Evolutionary conservation across 225 moss, liverwort and hornwort species (phyloP).

Genomic region (Bryum argenteum): DNA sequence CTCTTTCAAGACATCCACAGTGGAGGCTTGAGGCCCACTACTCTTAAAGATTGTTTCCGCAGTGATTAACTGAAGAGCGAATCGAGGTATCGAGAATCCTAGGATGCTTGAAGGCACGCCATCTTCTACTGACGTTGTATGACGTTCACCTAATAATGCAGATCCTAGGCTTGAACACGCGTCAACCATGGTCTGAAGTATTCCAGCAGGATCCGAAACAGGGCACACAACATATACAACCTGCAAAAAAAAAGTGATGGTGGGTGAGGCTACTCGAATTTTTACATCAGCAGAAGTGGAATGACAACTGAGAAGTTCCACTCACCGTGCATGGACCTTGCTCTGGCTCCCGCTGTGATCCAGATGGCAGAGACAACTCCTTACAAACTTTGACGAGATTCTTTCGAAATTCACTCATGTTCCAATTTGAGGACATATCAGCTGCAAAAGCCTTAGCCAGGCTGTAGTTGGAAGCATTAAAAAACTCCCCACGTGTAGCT

Average conservation of each 20-base stretch:
- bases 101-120: slow-evolving; percentile 55
- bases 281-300: neutral
- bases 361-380: slow-evolving; percentile 60
- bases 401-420: slow-evolving; percentile 78
- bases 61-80: slow-evolving; percentile 86
- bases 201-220: slow-evolving; percentile 86
- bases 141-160: slow-evolving; percentile 51
- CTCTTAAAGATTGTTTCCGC: slow-evolving; percentile 83
- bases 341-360: slow-evolving; percentile 83
- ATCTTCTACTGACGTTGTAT: slow-evolving; percentile 56
- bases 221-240: slow-evolving; percentile 95
- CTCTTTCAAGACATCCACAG: slow-evolving; percentile 79
- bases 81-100: slow-evolving; percentile 80
- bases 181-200: slow-evolving; percentile 81
- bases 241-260: slow-evolving; percentile 46
- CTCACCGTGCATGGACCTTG: slow-evolving; percentile 91
- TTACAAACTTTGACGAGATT: slow-evolving; percentile 76
- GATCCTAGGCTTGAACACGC: slow-evolving; percentile 83
- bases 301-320: neutral
- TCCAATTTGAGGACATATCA: slow-evolving; percentile 79
- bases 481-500: slow-evolving; percentile 40
- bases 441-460: slow-evolving; percentile 79
- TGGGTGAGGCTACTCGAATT: neutral
- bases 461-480: slow-evolving; percentile 54
- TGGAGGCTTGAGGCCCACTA: slow-evolving; percentile 63